These are phyloP conservation scores for Sedum album DNA, from an alignment of 164 flowering plant species.

Conservation along the genomic window DNA sequence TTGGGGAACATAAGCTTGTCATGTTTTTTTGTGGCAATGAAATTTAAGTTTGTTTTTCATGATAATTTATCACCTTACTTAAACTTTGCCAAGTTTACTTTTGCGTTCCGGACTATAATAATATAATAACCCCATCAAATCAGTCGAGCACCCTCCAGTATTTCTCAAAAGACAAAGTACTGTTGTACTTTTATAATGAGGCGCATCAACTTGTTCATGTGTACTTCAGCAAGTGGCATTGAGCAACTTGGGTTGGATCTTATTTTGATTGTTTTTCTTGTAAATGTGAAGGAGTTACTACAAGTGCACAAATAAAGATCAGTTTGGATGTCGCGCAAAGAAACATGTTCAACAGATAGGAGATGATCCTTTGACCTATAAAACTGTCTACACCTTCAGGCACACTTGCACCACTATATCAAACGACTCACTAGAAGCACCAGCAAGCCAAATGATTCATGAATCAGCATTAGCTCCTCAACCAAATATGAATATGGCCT, in stretches of 20 bases:
- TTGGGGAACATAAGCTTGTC: too few relatives aligned
- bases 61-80: too few relatives aligned
- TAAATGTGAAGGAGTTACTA: conserved; percentile 35
- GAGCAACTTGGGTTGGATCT: not conserved
- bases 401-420: conserved; percentile 31
- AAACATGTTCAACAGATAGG: conserved; percentile 48
- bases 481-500: not conserved
- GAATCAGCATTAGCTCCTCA: conserved; percentile 7
- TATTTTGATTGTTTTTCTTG: not conserved
- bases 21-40: too few relatives aligned
- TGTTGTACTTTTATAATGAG: too few relatives aligned
- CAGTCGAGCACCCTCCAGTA: too few relatives aligned
- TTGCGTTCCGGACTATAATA: too few relatives aligned
- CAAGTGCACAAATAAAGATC: conserved; percentile 44
- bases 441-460: conserved; percentile 12
- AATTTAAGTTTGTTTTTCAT: too few relatives aligned
- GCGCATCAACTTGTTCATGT: not conserved
- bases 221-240: not conserved
- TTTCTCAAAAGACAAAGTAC: too few relatives aligned
- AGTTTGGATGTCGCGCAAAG: conserved; percentile 42
- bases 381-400: conserved; percentile 26
- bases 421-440: conserved; percentile 1
- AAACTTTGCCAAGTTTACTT: too few relatives aligned
- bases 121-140: not conserved
- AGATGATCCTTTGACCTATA: conserved; percentile 28